Percentiles rank a stretch among this genome's conserved stretches.
Conservation (phyloP, 106 monocot genomes). For the Ottelia alismoides region DNA sequence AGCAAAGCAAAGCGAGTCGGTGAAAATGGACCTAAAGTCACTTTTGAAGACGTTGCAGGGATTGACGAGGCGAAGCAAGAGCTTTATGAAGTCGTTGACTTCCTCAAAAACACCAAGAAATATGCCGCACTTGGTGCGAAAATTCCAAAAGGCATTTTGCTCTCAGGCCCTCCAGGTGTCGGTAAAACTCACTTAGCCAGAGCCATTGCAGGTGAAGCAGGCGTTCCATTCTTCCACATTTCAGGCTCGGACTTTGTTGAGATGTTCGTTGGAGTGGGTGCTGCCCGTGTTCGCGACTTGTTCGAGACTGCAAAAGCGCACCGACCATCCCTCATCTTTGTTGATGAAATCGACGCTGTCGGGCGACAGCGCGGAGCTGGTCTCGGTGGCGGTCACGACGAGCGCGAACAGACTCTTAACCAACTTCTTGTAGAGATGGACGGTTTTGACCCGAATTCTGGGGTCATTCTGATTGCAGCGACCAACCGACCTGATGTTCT, state of each 20-base stretch:
- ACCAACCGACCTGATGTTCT: too few species aligned
- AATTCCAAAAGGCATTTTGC: slow-evolving; percentile 60
- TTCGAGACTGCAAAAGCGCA: slow-evolving; percentile 37
- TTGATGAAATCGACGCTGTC: slow-evolving; percentile 92
- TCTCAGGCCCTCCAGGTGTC: slow-evolving; percentile 49
- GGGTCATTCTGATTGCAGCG: slow-evolving; percentile 40
- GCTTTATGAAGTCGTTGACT: too few species aligned
- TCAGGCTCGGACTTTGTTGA: slow-evolving; percentile 50
- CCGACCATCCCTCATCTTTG: slow-evolving; percentile 57
- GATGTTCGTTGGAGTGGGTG: slow-evolving; percentile 73
- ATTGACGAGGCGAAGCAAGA: slow-evolving; percentile 82
- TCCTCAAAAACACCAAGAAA: slow-evolving; percentile 72
- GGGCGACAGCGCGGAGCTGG: too few species aligned
- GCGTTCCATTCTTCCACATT: slow-evolving; percentile 44
- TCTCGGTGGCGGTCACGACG: too few species aligned
- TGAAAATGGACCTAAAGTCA: slow-evolving; percentile 67
- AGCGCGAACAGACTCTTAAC: too few species aligned
- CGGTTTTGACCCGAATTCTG: slow-evolving; percentile 86
- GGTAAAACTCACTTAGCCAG: slow-evolving; percentile 50
- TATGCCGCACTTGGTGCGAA: slow-evolving; percentile 51
- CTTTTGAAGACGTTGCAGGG: slow-evolving; percentile 72
- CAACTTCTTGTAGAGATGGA: too few species aligned
- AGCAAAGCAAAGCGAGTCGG: slow-evolving; percentile 71
- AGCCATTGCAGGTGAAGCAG: slow-evolving; percentile 75
- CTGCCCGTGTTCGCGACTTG: slow-evolving; percentile 1